A percentile compares a stretch with the other conserved stretches of the same genome.
These are phyloP conservation scores for Musa balbisiana DNA, from an alignment of 202 grass and related monocot species.

Conservation along the genomic window DNA sequence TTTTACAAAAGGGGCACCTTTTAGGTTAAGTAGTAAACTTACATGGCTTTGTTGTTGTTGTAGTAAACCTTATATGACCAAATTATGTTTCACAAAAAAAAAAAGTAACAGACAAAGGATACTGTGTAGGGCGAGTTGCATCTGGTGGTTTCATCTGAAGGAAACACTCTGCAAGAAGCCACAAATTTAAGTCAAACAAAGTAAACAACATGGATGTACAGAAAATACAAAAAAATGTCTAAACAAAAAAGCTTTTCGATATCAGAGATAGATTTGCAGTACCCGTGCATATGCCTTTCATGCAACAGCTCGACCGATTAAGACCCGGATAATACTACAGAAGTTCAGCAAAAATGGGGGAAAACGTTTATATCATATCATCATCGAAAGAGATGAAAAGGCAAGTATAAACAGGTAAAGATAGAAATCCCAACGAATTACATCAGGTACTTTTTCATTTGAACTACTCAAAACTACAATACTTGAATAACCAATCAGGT, in stretches of 20 bases:
- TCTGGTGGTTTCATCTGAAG: constrained; percentile 94
- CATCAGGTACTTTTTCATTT: not conserved
- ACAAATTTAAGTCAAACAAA: constrained; percentile 13
- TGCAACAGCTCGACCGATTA: constrained; percentile 93
- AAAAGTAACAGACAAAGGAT: constrained; percentile 45
- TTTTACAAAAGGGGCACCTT: constrained; percentile 99
- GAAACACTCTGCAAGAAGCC: constrained; percentile 79
- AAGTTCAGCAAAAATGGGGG: constrained; percentile 9
- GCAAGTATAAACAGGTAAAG: not conserved
- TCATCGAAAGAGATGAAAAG: not conserved
- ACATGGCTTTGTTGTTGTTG: too few relatives aligned
- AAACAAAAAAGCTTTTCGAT: not conserved
- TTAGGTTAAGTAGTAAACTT: constrained; percentile 35
- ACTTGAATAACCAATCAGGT: not conserved
- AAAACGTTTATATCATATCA: not conserved
- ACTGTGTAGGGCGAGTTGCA: constrained; percentile 91
- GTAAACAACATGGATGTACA: constrained; percentile 20
- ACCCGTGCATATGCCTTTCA: constrained; percentile 98
- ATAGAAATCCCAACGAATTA: not conserved
- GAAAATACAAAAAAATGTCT: constrained; percentile 3
- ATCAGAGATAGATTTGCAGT: constrained; percentile 19
- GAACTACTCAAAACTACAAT: not conserved
- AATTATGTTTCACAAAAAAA: constrained; percentile 10
- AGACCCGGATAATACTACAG: constrained; percentile 95
- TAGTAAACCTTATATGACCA: constrained; percentile 2